Evolutionary conservation across 768 basidiomycete species (phyloP), one percentile per base, ranked within the genome.

Genomic region (Xerocomellus chrysenteron): DNA sequence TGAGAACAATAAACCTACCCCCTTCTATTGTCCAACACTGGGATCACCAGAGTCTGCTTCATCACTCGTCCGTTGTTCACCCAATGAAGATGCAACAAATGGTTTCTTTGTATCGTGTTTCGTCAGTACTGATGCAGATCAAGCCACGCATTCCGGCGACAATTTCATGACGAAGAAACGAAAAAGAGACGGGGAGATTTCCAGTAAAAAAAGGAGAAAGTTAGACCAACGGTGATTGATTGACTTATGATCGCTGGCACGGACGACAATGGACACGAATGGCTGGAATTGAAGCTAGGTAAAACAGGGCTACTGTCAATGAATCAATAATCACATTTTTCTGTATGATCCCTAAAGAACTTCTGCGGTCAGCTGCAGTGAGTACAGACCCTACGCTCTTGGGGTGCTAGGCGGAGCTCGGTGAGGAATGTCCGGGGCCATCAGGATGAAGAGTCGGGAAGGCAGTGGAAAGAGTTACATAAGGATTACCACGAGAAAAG

Each of bases 51-150:
- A 68, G 21, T 69, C 83, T 56, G 86, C 89, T 5, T 71, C 75
- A 5, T 84, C 84, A 12, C 68, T 91, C 19, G 65, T 94, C 28
- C 84, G 92, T 17, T 93, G 91, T 69, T 80, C 81, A 28, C 85
- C 92, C 14, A 84, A 86, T 52, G 90, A 89, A 57, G 94, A 98
- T 65, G 84, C 82, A 37, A 94, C 92, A 13, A 98, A 98, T 65
- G 97, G 97, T 0, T 99, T 99, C 77, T 99, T 99, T 64, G 95
- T 99, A 24, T 87, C 92, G n/a, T 97, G 90, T 70, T 94, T 98
- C 68, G 76, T 92, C 39, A 63, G 46, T 11, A 17, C 14, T 16
- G 21, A 59, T 4, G 46, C 32, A 9, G 4, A 35, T 40, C 54
- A 39, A 47, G 16, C 39, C 44, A 35, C 30, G 9, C 19, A 52